Evolutionary conservation across 1,284 basidiomycete genomes (phyloP), one percentile per base, ranked within the genome.

Genomic region (Melampsora americana): DNA sequence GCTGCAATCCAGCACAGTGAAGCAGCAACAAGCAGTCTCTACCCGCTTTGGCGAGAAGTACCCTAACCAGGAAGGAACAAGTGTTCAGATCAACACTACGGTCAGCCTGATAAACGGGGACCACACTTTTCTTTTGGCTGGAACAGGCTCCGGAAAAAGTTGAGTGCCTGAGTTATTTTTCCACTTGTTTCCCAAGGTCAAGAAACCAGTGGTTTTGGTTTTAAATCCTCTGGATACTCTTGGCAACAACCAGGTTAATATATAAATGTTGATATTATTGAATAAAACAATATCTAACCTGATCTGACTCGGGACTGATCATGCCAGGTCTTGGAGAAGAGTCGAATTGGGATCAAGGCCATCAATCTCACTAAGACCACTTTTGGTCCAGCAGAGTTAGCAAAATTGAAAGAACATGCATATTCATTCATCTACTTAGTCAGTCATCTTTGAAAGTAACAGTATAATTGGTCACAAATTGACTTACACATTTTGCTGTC

Each of bases 191-290:
- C 3, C 39, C 11, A 20, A n/a, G 5, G 35, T 53, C 9, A 53
- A 53, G 12, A 68, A 68, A 32, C 46, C 46, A 14, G 23, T 68
- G 7, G 20, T 68, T 20, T 32, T 68, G 14, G 66, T 68, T 5
- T 56, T 68, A 26, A 68, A 68, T 68, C 66, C 66, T 50, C 39
- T 68, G 14, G 66, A 68, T 53, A 5, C 44, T 11, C 26, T 53
- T 23, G 66, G 66, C 12, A 35, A 68, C 30, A 68, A 68, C 12
- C 66, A 68, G 48, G 66, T 68, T 11, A 68, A 20, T 67, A 16
- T 32, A 11, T 26, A 50, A n/a, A 3, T 14, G 1, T 50, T 67
- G 32, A 7, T 14, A 44, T 56, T 28, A 11, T 56, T n/a, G 20
- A 56, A n/a, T 28, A 56, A 28, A n/a, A 56, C 6, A 56, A 56